Evolutionary conservation across 345 rosid genomes (phyloP), one percentile per base, ranked within the genome.

Genomic region (Adansonia digitata): DNA sequence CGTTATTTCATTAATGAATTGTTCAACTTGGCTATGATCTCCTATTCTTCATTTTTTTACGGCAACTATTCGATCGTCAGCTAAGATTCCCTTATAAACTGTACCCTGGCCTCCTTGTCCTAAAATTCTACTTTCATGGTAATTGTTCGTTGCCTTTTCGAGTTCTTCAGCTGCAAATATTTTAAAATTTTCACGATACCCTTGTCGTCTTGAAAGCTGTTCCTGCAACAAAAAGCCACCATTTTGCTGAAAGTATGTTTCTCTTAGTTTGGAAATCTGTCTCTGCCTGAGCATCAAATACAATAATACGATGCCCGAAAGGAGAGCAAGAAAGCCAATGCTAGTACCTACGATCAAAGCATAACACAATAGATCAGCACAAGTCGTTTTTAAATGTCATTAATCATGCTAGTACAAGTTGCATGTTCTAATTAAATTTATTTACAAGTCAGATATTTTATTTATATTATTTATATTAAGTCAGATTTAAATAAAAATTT

Each of bases 1-100:
- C 0, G 73, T 26, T 49, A 88, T 79, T 65, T 88, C 88, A n/a
- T 86, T 86, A 74, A 88, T 79, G 71, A 86, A 88, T 61, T 84
- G 85, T 39, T 81, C 82, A 1, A 82, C 76, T 46, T 86, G 87
- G 52, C 79, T 82, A 27, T 67, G 63, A 13, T 88, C 85, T 63
- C 85, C 69, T 4, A 77, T 60, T 64, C 69, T 82, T 10, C 87
- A 83, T 27, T 77, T 88, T 69, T 88, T 86, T 10, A 88, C 82
- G 9, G 91, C 89, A 2, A 86, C 77, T 0, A 74, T 42, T 24
- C 31, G 60, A 31, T 75, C 75, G 42, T 84, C 85, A 2, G 37
- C 40, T 20, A 84, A 56, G 51, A 77, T 55, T 26, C 91, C 91
- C 64, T 84, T 84, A 77, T 82, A 87, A 3, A 85, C 91, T 0